phyloP scores from a whole-genome alignment of 2,329 filamentous ascomycete genomes.

The Thielaviopsis euricoi region DNA sequence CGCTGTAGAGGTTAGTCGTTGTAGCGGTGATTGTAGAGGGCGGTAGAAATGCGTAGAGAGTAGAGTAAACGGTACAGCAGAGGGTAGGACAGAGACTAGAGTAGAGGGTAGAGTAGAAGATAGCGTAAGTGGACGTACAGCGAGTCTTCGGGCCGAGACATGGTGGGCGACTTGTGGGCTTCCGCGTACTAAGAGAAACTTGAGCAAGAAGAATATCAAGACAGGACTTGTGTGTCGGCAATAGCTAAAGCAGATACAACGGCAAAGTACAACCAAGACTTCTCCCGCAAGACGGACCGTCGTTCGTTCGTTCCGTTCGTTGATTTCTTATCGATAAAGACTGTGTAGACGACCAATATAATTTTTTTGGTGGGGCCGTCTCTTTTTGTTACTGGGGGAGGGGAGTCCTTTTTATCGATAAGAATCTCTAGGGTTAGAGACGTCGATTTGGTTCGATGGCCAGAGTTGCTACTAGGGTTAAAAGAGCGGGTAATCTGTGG shows the following conservation, averaged over 20 bases:
- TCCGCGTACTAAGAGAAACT: background rate
- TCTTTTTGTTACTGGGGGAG: background rate
- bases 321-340: background rate
- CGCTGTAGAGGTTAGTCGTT: conserved; percentile 37
- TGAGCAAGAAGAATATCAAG: background rate
- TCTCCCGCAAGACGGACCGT: too few relatives aligned
- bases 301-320: background rate
- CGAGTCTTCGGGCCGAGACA: conserved; percentile 95
- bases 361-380: conserved; percentile 2
- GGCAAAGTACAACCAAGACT: too few relatives aligned
- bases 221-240: background rate
- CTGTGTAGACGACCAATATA: background rate
- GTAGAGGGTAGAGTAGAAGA: background rate
- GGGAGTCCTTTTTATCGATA: background rate
- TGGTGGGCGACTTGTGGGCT: conserved; percentile 26
- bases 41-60: too few relatives aligned
- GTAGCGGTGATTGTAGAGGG: too few relatives aligned
- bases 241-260: background rate
- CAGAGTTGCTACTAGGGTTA: background rate
- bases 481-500: background rate
- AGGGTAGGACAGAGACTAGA: too few relatives aligned
- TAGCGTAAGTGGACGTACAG: conserved; percentile 38
- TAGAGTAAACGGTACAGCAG: too few relatives aligned
- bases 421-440: too few relatives aligned
- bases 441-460: too few relatives aligned